Evolutionary conservation across 805 yeast species (phyloP).

Genomic region (Wickerhamiella musiphila): DNA sequence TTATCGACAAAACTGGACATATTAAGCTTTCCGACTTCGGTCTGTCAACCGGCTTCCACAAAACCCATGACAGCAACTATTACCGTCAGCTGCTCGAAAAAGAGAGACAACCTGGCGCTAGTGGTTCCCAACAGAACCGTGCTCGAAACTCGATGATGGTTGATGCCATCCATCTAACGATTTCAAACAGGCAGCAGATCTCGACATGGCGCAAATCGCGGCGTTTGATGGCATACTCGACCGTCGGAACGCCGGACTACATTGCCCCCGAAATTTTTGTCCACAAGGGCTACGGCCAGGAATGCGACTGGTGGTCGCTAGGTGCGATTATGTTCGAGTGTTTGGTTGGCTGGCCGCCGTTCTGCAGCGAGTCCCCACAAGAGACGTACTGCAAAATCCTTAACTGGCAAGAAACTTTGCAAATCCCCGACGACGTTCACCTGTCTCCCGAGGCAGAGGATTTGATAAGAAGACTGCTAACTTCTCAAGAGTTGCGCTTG

Average conservation of each 20-base stretch:
- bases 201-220: constrained; percentile 92
- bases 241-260: constrained; percentile 93
- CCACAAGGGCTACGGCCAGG: constrained; percentile 90
- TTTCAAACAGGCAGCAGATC: constrained; percentile 87
- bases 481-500: constrained; percentile 60
- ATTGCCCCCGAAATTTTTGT: constrained; percentile 90
- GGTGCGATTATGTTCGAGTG: constrained; percentile 97
- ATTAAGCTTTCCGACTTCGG: constrained; percentile 62
- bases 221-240: constrained; percentile 85
- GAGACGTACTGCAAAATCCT: constrained; percentile 84
- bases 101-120: constrained; percentile 21
- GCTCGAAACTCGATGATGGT: constrained; percentile 65
- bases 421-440: constrained; percentile 84
- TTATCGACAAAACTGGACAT: constrained; percentile 64
- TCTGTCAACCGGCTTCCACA: constrained; percentile 78
- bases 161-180: constrained; percentile 87
- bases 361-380: constrained; percentile 86
- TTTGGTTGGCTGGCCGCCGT: constrained; percentile 93
- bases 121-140: constrained; percentile 12
- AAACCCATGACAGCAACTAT: constrained; percentile 80
- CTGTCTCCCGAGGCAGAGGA: constrained; percentile 80
- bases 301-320: constrained; percentile 95
- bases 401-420: constrained; percentile 77
- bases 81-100: constrained; percentile 68
- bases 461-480: constrained; percentile 56